Evolutionary conservation across 2,329 filamentous ascomycete species (phyloP).

Genomic region (Alternaria dauci): DNA sequence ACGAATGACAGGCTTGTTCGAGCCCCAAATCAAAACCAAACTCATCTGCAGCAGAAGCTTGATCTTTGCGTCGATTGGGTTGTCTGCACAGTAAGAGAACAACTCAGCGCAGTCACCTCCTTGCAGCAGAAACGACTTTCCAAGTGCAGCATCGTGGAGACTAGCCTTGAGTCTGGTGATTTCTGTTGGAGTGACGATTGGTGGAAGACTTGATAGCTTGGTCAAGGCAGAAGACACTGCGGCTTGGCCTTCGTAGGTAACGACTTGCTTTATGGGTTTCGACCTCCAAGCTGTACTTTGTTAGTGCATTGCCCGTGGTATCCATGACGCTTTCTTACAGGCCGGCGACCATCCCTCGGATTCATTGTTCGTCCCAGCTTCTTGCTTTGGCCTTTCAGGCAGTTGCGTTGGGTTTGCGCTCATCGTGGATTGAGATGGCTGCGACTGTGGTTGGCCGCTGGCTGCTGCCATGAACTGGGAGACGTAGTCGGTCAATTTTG

Average conservation of each 20-base stretch:
- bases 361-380: slow-evolving; percentile 9
- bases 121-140: slow-evolving; percentile 92
- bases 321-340: slow-evolving; percentile 37
- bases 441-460: slow-evolving; percentile 8
- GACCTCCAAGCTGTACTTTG: slow-evolving; percentile 71
- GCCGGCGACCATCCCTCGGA: slow-evolving; percentile 50
- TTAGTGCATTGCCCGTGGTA: slow-evolving; percentile 16
- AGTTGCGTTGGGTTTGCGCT: slow-evolving; percentile 4
- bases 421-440: not conserved
- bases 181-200: slow-evolving; percentile 80
- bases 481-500: slow-evolving; percentile 22
- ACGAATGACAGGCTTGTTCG: slow-evolving; percentile 82
- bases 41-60: slow-evolving; percentile 98
- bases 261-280: slow-evolving; percentile 81
- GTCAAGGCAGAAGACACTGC: slow-evolving; percentile 67
- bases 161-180: slow-evolving; percentile 81
- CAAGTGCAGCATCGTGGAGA: slow-evolving; percentile 84
- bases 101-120: slow-evolving; percentile 97
- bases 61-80: slow-evolving; percentile 92
- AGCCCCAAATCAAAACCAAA: slow-evolving; percentile 90
- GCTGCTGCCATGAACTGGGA: slow-evolving; percentile 18
- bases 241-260: slow-evolving; percentile 70
- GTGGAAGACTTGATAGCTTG: slow-evolving; percentile 75
- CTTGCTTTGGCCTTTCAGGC: slow-evolving; percentile 10
- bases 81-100: slow-evolving; percentile 93